Conservation (phyloP, 345 rosid genomes). For the Conringia planisiliqua region DNA sequence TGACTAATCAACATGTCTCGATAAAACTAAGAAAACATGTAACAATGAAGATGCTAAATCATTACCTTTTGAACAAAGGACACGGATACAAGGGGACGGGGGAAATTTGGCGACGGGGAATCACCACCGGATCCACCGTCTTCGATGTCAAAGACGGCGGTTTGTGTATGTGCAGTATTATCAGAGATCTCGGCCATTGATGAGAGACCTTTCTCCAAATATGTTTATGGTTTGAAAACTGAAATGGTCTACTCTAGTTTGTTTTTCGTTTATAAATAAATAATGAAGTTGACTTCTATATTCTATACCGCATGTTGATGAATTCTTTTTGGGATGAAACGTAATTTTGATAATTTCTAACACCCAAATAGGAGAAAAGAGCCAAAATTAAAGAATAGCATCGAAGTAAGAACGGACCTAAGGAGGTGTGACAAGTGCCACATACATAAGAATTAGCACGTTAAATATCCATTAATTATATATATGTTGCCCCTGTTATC, state of each 20-base stretch:
- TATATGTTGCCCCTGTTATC: background rate
- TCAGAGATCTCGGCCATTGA: conserved; percentile 24
- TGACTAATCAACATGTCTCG: background rate
- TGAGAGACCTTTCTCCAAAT: background rate
- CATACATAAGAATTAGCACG: background rate
- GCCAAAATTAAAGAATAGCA: background rate
- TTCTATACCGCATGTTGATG: conserved; percentile 2
- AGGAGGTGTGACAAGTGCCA: background rate
- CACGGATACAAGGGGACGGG: conserved; percentile 2
- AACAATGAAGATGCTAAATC: background rate
- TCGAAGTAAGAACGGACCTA: background rate
- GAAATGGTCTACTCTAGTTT: conserved; percentile 15
- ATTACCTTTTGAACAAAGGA: conserved; percentile 23
- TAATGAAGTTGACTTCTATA: conserved; percentile 3
- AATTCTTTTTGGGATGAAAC: background rate
- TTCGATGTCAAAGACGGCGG: background rate
- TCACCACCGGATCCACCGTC: background rate
- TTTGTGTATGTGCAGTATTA: conserved; percentile 1
- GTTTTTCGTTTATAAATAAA: background rate
- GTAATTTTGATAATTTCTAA: background rate
- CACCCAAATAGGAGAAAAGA: background rate
- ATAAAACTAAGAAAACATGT: background rate
- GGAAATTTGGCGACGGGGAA: background rate
- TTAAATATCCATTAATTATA: background rate
- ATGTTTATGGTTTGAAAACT: background rate